Evolutionary conservation across 2,329 filamentous ascomycete genomes (phyloP), one percentile per base, ranked within the genome.

Genomic region (Microascus cirrosus): DNA sequence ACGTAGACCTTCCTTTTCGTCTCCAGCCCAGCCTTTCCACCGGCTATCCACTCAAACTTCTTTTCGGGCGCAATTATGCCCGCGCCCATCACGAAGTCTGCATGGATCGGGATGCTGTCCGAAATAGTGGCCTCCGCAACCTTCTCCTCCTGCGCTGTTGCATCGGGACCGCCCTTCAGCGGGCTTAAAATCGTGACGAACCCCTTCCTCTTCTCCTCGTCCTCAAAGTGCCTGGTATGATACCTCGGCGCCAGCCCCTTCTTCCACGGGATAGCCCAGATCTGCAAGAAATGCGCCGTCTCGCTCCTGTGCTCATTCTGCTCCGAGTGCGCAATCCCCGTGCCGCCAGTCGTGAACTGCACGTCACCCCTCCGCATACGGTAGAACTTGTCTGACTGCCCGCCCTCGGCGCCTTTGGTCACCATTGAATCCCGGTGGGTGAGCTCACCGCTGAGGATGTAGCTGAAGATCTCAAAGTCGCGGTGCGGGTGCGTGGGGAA

Each of bases 321-420:
- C 72, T 95, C 90, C 8, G 84, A 88, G 70, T 95, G 90, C 1
- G 89, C 82, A 65, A 95, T 82, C 65, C 84, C 84, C 5, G 83
- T 90, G 58, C 90, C 90, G n/a, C 89, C 90, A 15, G 86, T 91
- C 11, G 90, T 95, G 71, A 95, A 95, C 67, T 95, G 90, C 52
- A 95, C 88, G 69, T 95, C 90, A 13, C 90, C 89, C 42, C 89
- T 78, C 65, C 81, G 81, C 77, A 95, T 86, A 36, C 82, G 77
- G 66, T 77, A 89, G 67, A 88, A 89, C 63, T 82, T 76, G 67
- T 88, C 83, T 51, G 79, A 78, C 61, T 76, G 72, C 18, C 69
- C 77, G 24, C 78, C 82, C 66, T 87, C 84, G 22, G 75, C 71
- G 53, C 83, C 83, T 71, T 85, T 89, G 70, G 82, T 82, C 64